Evolutionary conservation across 2,329 filamentous ascomycete species (phyloP), one percentile per base, ranked within the genome.

Genomic region (Lachnellula willkommii): DNA sequence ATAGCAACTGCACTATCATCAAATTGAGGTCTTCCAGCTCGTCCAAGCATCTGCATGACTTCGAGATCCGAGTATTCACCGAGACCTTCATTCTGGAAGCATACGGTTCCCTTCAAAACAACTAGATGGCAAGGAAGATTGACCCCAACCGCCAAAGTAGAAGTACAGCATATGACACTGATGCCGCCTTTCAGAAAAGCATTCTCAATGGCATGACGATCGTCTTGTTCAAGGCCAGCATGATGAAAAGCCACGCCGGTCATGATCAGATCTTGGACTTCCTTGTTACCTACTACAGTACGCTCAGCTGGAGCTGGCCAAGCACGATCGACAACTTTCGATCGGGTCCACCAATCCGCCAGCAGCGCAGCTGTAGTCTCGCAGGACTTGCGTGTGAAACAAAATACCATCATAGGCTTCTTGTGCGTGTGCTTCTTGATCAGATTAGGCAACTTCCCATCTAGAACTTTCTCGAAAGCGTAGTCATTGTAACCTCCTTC

Each of bases 41-140:
- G 83, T 6, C 90, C 90, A 49, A 95, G 80, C 90, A 95, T 95
- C 65, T 95, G 90, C 86, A 93, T 93, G 59, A 93, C 80, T 63
- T 95, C 90, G 5, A 95, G 75, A 67, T 94, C 89, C 0, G 88
- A 84, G 62, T 90, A 91, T 68, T 94, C 89, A 54, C 84, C 80
- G 39, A 81, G 65, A 6, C 78, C 76, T 12, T 79, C 77, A 55
- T 83, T 79, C 55, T 82, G 80, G 70, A 83, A 92, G 0, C 78
- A 76, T 3, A 84, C 79, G 0, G 90, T 95, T 22, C 89, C 88
- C 69, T 95, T 95, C 54, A 95, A 80, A 9, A 95, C 83, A 4
- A 92, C 89, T 3, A 92, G 81, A 67, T 94, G 87, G 58, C 89
- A 91, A 9, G 90, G 90, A 9, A 95, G 72, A 66, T 95, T 95